phyloP scores from a whole-genome alignment of 179 eudicot genomes.

The Sideroxylon spinosum region DNA sequence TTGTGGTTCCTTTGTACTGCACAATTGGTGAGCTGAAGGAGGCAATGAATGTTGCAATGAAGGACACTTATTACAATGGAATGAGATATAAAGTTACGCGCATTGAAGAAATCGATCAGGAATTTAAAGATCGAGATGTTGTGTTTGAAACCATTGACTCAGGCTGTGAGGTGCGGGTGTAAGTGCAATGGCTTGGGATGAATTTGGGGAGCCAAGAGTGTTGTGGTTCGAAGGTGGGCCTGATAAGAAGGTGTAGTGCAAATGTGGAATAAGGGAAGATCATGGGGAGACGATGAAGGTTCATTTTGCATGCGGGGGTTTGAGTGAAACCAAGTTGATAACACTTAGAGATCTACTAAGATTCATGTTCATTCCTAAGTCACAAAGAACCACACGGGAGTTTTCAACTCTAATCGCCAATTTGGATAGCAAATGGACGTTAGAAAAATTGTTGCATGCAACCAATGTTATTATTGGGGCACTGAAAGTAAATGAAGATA shows the following conservation, averaged over 20 bases:
- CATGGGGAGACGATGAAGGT: slow-evolving; percentile 97
- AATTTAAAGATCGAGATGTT: slow-evolving; percentile 40
- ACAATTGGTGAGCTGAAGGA: slow-evolving; percentile 54
- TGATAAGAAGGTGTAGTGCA: slow-evolving; percentile 65
- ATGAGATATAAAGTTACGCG: slow-evolving; percentile 41
- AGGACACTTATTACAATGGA: slow-evolving; percentile 65
- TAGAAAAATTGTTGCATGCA: slow-evolving; percentile 54
- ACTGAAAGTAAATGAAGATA: slow-evolving; percentile 43
- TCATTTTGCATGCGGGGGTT: too few species aligned
- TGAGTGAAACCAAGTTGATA: slow-evolving; percentile 46
- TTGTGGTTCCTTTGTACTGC: slow-evolving; percentile 55
- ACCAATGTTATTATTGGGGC: slow-evolving; percentile 70
- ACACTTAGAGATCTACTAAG: slow-evolving; percentile 63
- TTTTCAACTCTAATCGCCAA: slow-evolving; percentile 50
- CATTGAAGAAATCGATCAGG: slow-evolving; percentile 32
- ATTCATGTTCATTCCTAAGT: slow-evolving; percentile 43
- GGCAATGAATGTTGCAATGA: slow-evolving; percentile 42
- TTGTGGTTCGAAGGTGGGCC: slow-evolving; percentile 57
- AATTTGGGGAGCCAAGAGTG: slow-evolving; percentile 31
- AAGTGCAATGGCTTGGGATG: slow-evolving; percentile 39
- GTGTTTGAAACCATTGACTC: slow-evolving; percentile 62
- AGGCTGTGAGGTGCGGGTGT: slow-evolving; percentile 44
- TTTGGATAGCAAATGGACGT: slow-evolving; percentile 77
- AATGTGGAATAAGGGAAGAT: slow-evolving; percentile 75
- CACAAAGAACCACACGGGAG: slow-evolving; percentile 16